Evolutionary conservation across 805 yeast genomes (phyloP), one percentile per base, ranked within the genome.

Genomic region (Candida easanensis): DNA sequence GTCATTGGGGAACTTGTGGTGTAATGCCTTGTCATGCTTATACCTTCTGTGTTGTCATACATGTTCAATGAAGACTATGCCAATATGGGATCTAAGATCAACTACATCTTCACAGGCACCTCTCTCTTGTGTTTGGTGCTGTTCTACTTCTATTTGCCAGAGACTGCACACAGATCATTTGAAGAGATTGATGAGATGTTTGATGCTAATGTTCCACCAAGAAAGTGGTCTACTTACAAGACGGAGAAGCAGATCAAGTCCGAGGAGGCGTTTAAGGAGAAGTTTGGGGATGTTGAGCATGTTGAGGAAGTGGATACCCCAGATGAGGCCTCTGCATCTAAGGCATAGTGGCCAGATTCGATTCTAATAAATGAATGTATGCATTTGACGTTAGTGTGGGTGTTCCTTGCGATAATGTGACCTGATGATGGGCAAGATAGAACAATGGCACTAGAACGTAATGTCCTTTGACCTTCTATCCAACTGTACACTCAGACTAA

Each of bases 101-200:
- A 65, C 17, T 73, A 66, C 51, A 58, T 72, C 43, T 73, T 69
- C 60, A 69, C 68, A 36, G 77, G 63, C 0, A 48, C 54, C 5
- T 57, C 62, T 18, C 37, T 61, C 26, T 3, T 62, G 5, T 53
- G 65, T 18, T 27, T 66, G 15, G 41, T 64, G 34, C 71, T 74
- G 69, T 61, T 64, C 37, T 76, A 61, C 60, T 73, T 74, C 59
- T 68, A 68, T 39, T 64, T 75, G 41, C 83, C 84, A 15, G 84
- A 79, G 58, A 73, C 80, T 23, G 67, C 67, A 47, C 68, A 67
- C 42, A 68, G 79, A 57, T 74, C 81, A 0, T 77, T 64, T 52
- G 81, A 77, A 42, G 83, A 79, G 53, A 64, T 79, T 54, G 84
- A 79, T 58, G 63, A 64, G 43, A 61, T 79, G 65, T 79, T 75